phyloP scores from a whole-genome alignment of 2,329 filamentous ascomycete species.

The Epichloe uncinata region DNA sequence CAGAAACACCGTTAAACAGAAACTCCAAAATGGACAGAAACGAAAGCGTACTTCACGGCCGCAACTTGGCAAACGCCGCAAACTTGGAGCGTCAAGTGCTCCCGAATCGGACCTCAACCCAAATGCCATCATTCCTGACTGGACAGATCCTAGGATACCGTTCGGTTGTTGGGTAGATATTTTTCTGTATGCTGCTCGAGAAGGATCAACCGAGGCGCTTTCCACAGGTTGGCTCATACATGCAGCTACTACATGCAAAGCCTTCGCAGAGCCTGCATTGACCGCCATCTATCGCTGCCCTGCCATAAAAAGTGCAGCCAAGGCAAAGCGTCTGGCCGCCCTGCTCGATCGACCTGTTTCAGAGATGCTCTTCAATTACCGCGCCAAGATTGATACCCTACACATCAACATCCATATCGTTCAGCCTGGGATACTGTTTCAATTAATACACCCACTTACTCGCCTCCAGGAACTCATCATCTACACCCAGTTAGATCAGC shows the following conservation, averaged over 20 bases:
- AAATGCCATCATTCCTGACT: constrained; percentile 32
- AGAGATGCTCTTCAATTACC: constrained; percentile 47
- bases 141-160: constrained; percentile 41
- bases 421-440: constrained; percentile 26
- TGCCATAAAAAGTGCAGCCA: constrained; percentile 38
- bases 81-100: neutral
- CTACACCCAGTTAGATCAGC: constrained; percentile 53
- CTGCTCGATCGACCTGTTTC: constrained; percentile 42
- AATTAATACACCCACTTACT: constrained; percentile 50
- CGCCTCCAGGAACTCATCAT: constrained; percentile 58
- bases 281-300: constrained; percentile 59
- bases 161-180: constrained; percentile 58
- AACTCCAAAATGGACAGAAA: constrained; percentile 8
- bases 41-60: constrained; percentile 7
- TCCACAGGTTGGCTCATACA: constrained; percentile 50
- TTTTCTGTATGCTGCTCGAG: constrained; percentile 52
- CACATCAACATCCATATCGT: constrained; percentile 58
- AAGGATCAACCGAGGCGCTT: constrained; percentile 25
- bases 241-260: constrained; percentile 47
- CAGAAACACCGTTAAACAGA: neutral
- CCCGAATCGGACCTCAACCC: constrained; percentile 1
- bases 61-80: constrained; percentile 7
- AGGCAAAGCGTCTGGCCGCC: constrained; percentile 30
- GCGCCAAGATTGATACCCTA: constrained; percentile 55
- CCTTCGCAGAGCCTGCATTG: constrained; percentile 60